Evolutionary conservation across 2,329 filamentous ascomycete species (phyloP).

Genomic region (Exophiala aquamarina): DNA sequence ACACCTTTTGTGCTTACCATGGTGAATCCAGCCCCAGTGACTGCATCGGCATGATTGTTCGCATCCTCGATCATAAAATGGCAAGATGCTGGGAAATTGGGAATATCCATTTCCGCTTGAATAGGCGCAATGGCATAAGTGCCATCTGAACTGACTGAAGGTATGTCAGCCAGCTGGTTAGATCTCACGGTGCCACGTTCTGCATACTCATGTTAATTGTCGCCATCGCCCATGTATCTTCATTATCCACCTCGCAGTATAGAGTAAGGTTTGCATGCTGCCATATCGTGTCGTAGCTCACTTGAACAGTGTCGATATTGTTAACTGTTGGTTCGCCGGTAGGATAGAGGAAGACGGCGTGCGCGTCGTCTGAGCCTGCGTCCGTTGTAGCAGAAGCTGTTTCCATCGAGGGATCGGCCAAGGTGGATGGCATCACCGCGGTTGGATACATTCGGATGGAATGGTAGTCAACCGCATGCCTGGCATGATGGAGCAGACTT

Average conservation of each 20-base stretch:
- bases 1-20: slow-evolving; percentile 18
- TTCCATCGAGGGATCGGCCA: background rate
- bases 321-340: slow-evolving; percentile 15
- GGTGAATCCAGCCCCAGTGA: slow-evolving; percentile 15
- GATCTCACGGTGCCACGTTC: background rate
- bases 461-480: slow-evolving; percentile 8
- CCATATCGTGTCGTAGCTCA: slow-evolving; percentile 18
- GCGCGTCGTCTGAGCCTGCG: background rate
- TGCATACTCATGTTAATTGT: slow-evolving; percentile 1
- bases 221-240: slow-evolving; percentile 11
- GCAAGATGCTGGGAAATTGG: slow-evolving; percentile 16
- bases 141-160: slow-evolving; percentile 10
- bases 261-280: slow-evolving; percentile 14
- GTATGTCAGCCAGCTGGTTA: background rate
- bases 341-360: slow-evolving; percentile 19
- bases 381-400: background rate
- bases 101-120: slow-evolving; percentile 16
- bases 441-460: slow-evolving; percentile 3
- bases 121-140: slow-evolving; percentile 16
- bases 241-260: slow-evolving; percentile 14
- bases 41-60: slow-evolving; percentile 10
- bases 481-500: slow-evolving; percentile 11
- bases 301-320: slow-evolving; percentile 17
- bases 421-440: background rate
- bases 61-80: slow-evolving; percentile 16